A percentile compares a stretch with the other conserved stretches of the same genome.
Evolutionary conservation across 202 grass and related monocot species (phyloP).

Genomic region (Elaeis oleifera): DNA sequence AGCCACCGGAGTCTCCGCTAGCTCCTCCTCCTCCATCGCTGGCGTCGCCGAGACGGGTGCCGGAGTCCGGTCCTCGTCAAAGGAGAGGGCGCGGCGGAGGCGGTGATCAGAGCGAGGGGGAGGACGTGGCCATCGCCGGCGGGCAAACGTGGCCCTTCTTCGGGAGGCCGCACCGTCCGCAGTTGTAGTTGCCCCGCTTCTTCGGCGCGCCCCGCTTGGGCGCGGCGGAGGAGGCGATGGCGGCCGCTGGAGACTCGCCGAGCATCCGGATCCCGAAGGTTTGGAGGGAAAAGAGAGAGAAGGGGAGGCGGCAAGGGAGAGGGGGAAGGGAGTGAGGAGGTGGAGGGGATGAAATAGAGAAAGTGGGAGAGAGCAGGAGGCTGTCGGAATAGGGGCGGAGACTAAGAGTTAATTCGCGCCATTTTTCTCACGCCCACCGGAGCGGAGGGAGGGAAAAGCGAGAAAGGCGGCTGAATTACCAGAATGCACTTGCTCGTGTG

Average conservation of each 20-base stretch:
- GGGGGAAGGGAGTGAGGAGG: not conserved
- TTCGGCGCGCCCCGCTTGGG: slow-evolving; percentile 31
- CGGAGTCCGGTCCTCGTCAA: slow-evolving; percentile 25
- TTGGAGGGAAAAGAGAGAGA: not conserved
- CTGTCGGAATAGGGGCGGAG: slow-evolving; percentile 41
- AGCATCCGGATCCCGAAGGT: not conserved
- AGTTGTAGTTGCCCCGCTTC: slow-evolving; percentile 83
- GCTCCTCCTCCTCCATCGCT: not conserved
- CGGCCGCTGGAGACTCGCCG: slow-evolving; percentile 11
- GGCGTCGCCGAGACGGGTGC: not conserved
- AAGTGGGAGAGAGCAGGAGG: slow-evolving; percentile 6
- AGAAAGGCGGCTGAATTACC: no score
- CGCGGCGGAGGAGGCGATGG: slow-evolving; percentile 7
- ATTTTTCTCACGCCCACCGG: slow-evolving; percentile 19
- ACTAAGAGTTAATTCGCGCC: slow-evolving; percentile 43
- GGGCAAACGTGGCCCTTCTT: slow-evolving; percentile 81
- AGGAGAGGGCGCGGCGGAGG: slow-evolving; percentile 79
- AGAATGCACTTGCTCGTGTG: no score
- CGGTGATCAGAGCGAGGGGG: not conserved
- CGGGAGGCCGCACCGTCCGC: slow-evolving; percentile 71
- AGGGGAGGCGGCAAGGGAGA: not conserved
- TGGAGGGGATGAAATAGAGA: not conserved
- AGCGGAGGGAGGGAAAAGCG: no score
- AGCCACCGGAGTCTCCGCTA: not conserved
- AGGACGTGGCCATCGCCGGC: not conserved